Evolutionary conservation across 768 basidiomycete species (phyloP), one percentile per base, ranked within the genome.

Genomic region (Tulasnella sp.): DNA sequence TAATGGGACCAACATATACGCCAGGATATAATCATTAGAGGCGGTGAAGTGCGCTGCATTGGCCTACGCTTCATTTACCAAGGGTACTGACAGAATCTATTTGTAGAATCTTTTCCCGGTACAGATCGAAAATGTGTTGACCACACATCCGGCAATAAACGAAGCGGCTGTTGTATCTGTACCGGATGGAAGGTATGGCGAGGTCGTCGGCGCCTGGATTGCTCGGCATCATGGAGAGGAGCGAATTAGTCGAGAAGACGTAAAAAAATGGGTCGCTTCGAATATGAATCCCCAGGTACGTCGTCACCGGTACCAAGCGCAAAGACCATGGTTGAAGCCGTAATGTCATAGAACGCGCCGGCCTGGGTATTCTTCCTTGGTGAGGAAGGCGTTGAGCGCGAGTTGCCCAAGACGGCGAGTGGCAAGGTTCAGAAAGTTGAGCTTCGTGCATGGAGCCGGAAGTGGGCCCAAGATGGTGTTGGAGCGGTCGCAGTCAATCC

Each of bases 21-120:
- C n/a, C n/a, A 85, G 81, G 88, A 91, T 68, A 80, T 90, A 54
- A 88, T 91, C 65, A 90, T 91, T 63, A 83, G 88, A 19, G 88
- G 87, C 17, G 88, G 88, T 63, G 88, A 91, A 77, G 85, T 84
- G 62, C 10, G 72, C 48, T 17, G 3, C 5, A 10, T 38, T 26
- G 3, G 44, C 29, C 42, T 38, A 41, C 24, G 5, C 1, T 1
- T 41, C 15, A 8, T 4, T 30, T 38, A n/a, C n/a, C 34, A 38
- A 38, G 15, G 34, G 7, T 15, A 41, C 51, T 34, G 17, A 41
- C 34, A 38, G 34, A 5, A 38, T 38, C 34, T 15, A 15, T n/a
- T 49, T 65, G 63, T 63, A 88, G 81, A 88, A 94, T 70, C 73
- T 93, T 56, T 86, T 87, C 70, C 85, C 91, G 3, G 81, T 90